Conservation (phyloP, 176 grass and related monocot species). For the Luzula sylvatica region DNA sequence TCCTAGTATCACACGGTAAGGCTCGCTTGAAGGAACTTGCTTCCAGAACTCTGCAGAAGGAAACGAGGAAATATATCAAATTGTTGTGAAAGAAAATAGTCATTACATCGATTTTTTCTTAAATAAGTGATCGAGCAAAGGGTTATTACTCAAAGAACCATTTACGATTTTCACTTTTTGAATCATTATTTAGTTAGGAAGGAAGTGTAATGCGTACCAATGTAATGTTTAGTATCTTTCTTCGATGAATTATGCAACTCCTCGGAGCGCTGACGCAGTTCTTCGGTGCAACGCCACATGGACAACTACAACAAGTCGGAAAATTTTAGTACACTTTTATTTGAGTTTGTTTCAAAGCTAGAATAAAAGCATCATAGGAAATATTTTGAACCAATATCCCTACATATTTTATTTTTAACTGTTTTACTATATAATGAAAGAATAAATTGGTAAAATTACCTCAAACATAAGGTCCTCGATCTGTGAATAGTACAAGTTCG, state of each 20-base stretch:
- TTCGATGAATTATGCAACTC: slow-evolving; percentile 43
- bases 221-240: slow-evolving; percentile 92
- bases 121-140: no score
- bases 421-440: not conserved
- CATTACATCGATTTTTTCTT: no score
- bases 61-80: slow-evolving; percentile 19
- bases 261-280: slow-evolving; percentile 56
- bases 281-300: slow-evolving; percentile 95
- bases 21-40: slow-evolving; percentile 82
- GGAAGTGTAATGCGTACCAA: slow-evolving; percentile 40
- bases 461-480: slow-evolving; percentile 99
- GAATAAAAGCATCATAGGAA: no score
- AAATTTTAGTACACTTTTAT: not conserved
- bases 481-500: slow-evolving; percentile 91
- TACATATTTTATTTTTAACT: no score
- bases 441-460: slow-evolving; percentile 25
- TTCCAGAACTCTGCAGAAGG: slow-evolving; percentile 85
- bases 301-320: slow-evolving; percentile 49
- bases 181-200: not conserved
- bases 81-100: not conserved
- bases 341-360: no score
- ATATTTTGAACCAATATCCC: no score
- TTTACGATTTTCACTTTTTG: no score
- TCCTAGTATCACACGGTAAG: slow-evolving; percentile 88
- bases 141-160: no score